Percentiles rank a stretch among this genome's conserved stretches.
Evolutionary conservation across 495 filamentous ascomycete species (phyloP).

Genomic region (Beverwykella pulmonaria): DNA sequence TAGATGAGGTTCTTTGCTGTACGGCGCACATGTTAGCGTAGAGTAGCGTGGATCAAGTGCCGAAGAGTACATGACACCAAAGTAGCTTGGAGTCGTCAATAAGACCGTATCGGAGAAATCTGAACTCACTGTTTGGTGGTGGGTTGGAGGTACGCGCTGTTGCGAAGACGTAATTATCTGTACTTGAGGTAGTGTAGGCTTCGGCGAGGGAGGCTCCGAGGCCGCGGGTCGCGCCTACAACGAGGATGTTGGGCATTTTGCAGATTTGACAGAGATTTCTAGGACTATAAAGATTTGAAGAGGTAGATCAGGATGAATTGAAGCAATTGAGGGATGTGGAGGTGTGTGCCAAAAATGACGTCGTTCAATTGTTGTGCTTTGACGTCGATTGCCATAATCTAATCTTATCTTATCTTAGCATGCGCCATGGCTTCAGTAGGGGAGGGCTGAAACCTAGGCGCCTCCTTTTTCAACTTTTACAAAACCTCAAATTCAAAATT

Average conservation of each 20-base stretch:
- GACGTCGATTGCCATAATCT: not conserved
- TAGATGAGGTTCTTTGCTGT: slow-evolving; percentile 28
- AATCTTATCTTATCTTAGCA: not conserved
- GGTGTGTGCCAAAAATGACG: not conserved
- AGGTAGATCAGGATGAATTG: not conserved
- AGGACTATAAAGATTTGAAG: not conserved
- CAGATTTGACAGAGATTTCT: not conserved
- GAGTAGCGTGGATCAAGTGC: not conserved
- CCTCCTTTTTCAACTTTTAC: too few species aligned
- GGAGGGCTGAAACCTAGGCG: too few species aligned
- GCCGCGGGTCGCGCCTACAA: slow-evolving; percentile 69
- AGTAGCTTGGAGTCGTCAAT: not conserved
- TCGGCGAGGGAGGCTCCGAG: slow-evolving; percentile 65
- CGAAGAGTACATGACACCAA: not conserved
- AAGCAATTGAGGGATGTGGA: not conserved
- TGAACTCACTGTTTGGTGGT: slow-evolving; percentile 21
- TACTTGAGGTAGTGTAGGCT: slow-evolving; percentile 56
- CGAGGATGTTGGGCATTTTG: slow-evolving; percentile 51
- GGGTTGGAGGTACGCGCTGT: slow-evolving; percentile 56
- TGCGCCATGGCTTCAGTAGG: too few species aligned
- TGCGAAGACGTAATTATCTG: slow-evolving; percentile 56
- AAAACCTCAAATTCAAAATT: too few species aligned
- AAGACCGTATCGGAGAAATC: not conserved
- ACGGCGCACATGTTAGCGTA: not conserved
- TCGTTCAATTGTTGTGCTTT: not conserved